Base-by-base conservation (phyloP, 225 moss, liverwort and hornwort species). In the Physcomitrium patens region DNA sequence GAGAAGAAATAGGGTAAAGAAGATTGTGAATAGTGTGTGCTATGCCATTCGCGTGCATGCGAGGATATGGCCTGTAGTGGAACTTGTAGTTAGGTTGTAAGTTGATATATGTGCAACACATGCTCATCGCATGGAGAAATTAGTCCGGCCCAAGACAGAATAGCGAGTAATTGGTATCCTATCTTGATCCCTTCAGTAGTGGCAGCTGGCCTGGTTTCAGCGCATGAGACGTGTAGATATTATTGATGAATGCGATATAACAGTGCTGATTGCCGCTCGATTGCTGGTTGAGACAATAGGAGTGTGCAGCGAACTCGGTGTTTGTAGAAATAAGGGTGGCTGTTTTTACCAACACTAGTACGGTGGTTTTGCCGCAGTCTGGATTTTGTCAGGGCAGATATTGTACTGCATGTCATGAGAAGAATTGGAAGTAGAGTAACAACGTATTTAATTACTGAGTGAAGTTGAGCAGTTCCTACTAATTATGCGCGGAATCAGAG, bases 111-210 rank as follows among this genome's bases (percentile, higher is more conserved):
- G 28, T 37, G 28, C 66, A 10, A 22, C 7, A 68, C 58, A 37
- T 15, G 15, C 65, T 56, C 65, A 65, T 73, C 72, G 19, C 7
- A 65, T 60, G 80, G 76, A 65, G 84, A 69, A 59, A 77, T 84
- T 80, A 77, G 77, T 77, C 80, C 80, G 80, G 84, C 73, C 80
- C 76, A 26, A 23, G 72, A 2, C 22, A n/a, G 18, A 68, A 27
- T 50, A 52, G 44, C 9, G 1, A 18, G 28, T 13, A 55, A 61
- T 45, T 72, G 80, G 84, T 80, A 80, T 73, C 59, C 80, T 20
- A 60, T 76, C 77, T 84, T 80, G 80, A 80, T 84, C 54, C 84
- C 80, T 70, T 70, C 77, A 84, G 84, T 75, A 71, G 37, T 60
- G 8, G 24, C 68, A 84, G 63, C 78, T 81, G 81, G 58, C 71